phyloP scores from a whole-genome alignment of 768 basidiomycete species.

The Suillus subalutaceus region DNA sequence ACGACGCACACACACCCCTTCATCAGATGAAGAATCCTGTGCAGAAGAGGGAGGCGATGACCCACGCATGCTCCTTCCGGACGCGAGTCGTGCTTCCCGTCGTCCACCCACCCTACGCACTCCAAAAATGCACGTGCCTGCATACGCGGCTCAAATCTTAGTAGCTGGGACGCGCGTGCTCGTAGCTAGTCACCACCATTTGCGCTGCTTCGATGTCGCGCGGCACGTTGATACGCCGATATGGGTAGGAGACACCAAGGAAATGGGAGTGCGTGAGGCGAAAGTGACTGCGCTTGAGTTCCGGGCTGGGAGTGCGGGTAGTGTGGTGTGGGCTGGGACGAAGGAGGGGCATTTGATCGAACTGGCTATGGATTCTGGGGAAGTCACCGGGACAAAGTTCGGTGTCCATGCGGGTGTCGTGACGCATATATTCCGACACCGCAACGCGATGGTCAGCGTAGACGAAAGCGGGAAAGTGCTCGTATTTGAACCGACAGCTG shows the following conservation, averaged over 20 bases:
- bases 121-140: conserved; percentile 53
- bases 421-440: conserved; percentile 73
- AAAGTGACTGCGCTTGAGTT: conserved; percentile 82
- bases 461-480: conserved; percentile 87
- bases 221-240: conserved; percentile 42
- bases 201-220: conserved; percentile 66
- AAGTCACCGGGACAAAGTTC: conserved; percentile 57
- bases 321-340: conserved; percentile 82
- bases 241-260: conserved; percentile 61
- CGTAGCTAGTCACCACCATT: conserved; percentile 57
- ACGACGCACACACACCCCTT: conserved; percentile 46
- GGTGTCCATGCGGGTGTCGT: conserved; percentile 69
- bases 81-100: conserved; percentile 69
- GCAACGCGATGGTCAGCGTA: conserved; percentile 71
- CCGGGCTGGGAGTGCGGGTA: conserved; percentile 55
- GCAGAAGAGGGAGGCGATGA: conserved; percentile 55
- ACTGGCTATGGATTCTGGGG: conserved; percentile 68
- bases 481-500: conserved; percentile 60
- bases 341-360: conserved; percentile 90
- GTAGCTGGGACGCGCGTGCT: conserved; percentile 61
- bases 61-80: conserved; percentile 56
- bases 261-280: conserved; percentile 64
- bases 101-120: conserved; percentile 45
- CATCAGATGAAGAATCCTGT: conserved; percentile 56
- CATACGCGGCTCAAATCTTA: conserved; percentile 56